These are phyloP conservation scores for Labyrinthula sp. DNA, from an alignment of 352 stramenopile species.

Conservation along the genomic window DNA sequence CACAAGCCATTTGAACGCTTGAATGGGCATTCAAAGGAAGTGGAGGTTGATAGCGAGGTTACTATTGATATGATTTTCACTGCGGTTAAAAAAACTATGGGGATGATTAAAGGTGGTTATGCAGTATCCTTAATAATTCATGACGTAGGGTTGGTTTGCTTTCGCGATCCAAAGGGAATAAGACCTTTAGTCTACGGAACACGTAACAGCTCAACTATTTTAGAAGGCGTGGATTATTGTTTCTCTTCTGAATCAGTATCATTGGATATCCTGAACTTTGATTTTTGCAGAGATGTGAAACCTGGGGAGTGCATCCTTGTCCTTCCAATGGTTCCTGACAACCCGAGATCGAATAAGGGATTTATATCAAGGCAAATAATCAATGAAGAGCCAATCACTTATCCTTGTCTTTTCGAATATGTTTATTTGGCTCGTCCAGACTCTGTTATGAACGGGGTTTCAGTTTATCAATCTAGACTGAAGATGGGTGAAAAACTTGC, in stretches of 20 bases:
- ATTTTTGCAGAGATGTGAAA: slow-evolving; percentile 74
- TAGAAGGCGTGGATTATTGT: slow-evolving; percentile 38
- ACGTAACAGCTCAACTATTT: slow-evolving; percentile 42
- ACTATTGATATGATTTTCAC: slow-evolving; percentile 60
- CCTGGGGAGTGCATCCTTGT: slow-evolving; percentile 89
- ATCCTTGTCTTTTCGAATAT: slow-evolving; percentile 98
- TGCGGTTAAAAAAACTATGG: slow-evolving; percentile 68
- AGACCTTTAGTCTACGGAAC: slow-evolving; percentile 74
- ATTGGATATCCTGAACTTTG: slow-evolving; percentile 89
- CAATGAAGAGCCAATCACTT: slow-evolving; percentile 43
- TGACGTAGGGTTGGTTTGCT: slow-evolving; percentile 83
- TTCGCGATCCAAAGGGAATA: slow-evolving; percentile 90
- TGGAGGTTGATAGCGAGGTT: slow-evolving; percentile 31
- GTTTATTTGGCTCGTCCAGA: slow-evolving; percentile 98
- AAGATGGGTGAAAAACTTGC: slow-evolving; percentile 95
- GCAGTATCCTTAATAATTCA: slow-evolving; percentile 89
- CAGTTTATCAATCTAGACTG: slow-evolving; percentile 84
- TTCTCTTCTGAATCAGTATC: slow-evolving; percentile 83
- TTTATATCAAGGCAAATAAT: slow-evolving; percentile 48
- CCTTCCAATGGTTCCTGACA: slow-evolving; percentile 46
- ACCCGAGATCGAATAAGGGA: slow-evolving; percentile 7
- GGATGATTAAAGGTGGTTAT: slow-evolving; percentile 81
- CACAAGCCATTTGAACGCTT: too few species aligned
- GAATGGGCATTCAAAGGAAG: slow-evolving; percentile 4
- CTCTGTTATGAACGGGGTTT: slow-evolving; percentile 92